These are phyloP conservation scores for Dioscorea cayenensis DNA, from an alignment of 116 monocot genomes.

Conservation along the genomic window DNA sequence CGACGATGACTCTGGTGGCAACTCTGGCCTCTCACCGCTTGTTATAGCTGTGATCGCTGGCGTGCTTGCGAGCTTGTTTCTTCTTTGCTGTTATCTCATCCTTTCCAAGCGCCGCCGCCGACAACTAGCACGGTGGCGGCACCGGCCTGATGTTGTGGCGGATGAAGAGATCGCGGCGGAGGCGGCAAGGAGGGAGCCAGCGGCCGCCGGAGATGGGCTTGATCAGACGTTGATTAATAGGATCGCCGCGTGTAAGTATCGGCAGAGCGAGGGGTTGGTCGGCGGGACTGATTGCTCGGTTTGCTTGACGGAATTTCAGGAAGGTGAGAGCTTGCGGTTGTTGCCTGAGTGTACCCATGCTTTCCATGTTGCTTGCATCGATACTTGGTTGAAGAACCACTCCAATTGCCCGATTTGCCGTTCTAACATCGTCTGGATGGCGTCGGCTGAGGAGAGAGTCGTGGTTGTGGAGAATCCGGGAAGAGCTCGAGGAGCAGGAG, in stretches of 20 bases:
- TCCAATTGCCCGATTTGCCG: conserved; percentile 34
- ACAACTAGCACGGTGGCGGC: neutral
- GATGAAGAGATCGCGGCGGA: neutral
- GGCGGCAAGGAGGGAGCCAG: neutral
- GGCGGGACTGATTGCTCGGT: conserved; percentile 24
- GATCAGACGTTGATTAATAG: conserved; percentile 7
- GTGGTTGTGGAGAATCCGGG: neutral
- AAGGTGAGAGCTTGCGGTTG: conserved; percentile 18
- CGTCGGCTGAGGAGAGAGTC: neutral
- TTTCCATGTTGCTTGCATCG: conserved; percentile 25
- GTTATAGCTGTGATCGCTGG: conserved; percentile 11
- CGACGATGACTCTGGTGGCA: neutral
- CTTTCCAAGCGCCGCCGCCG: conserved; percentile 1
- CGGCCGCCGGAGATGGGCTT: conserved; percentile 6
- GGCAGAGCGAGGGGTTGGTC: conserved; percentile 1
- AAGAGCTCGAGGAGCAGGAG: neutral
- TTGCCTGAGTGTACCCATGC: conserved; percentile 26
- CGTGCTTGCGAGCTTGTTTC: neutral
- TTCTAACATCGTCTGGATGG: conserved; percentile 5
- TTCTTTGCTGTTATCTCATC: conserved; percentile 10
- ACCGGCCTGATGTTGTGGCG: neutral
- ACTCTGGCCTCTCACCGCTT: conserved; percentile 9
- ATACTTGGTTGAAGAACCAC: conserved; percentile 24
- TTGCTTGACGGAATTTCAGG: conserved; percentile 24
- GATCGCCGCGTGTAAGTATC: conserved; percentile 9